A percentile compares a stretch with the other conserved stretches of the same genome.
Conservation (phyloP, 164 flowering plant species). For the Annona cherimola region DNA sequence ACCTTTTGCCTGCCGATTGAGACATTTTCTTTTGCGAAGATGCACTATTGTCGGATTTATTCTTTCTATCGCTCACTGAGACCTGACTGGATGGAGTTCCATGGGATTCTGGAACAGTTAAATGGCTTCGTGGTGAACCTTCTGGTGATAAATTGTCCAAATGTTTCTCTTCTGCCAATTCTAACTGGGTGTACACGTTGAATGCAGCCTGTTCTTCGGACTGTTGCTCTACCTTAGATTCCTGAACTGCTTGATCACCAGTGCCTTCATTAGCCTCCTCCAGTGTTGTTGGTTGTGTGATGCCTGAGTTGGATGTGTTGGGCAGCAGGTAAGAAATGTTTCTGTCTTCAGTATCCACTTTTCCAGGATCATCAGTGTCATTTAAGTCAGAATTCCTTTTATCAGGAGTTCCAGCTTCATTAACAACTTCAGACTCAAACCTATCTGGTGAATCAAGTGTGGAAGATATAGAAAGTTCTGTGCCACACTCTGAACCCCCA, state of each 20-base stretch:
- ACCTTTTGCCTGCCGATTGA: slow-evolving; percentile 36
- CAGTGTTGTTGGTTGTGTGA: slow-evolving; percentile 25
- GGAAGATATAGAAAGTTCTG: slow-evolving; percentile 74
- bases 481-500: slow-evolving; percentile 79
- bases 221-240: slow-evolving; percentile 21
- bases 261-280: slow-evolving; percentile 21
- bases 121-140: slow-evolving; percentile 65
- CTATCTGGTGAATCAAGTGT: slow-evolving; percentile 79
- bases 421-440: slow-evolving; percentile 27
- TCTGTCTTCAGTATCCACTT: slow-evolving; percentile 17
- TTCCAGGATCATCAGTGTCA: neutral
- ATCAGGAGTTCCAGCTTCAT: neutral
- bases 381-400: slow-evolving; percentile 8
- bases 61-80: slow-evolving; percentile 46
- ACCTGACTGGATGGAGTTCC: slow-evolving; percentile 81
- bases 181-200: slow-evolving; percentile 27
- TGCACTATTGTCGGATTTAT: slow-evolving; percentile 33
- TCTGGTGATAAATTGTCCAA: slow-evolving; percentile 42
- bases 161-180: slow-evolving; percentile 24
- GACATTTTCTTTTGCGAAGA: slow-evolving; percentile 37
- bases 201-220: slow-evolving; percentile 23
- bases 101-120: slow-evolving; percentile 55
- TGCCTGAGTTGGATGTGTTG: slow-evolving; percentile 16
- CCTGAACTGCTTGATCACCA: slow-evolving; percentile 15
- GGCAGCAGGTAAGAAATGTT: slow-evolving; percentile 8